These are phyloP conservation scores for Claviceps arundinis DNA, from an alignment of 2,329 filamentous ascomycete genomes.

Conservation along the genomic window DNA sequence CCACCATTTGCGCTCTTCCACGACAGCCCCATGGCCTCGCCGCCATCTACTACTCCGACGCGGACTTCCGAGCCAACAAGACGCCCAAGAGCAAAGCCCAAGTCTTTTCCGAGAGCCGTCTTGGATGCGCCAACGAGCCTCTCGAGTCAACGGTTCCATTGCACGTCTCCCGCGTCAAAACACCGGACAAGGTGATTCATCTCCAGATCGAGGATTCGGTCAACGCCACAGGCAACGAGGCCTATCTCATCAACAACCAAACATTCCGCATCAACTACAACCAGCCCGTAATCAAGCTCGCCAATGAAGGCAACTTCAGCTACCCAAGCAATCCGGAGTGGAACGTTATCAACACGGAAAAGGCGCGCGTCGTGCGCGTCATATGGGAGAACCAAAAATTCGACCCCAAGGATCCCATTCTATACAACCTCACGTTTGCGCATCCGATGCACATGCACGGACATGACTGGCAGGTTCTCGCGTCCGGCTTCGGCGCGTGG, in stretches of 20 bases:
- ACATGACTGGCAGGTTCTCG: constrained; percentile 19
- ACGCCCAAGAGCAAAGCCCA: not conserved
- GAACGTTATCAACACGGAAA: not conserved
- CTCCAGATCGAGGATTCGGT: not conserved
- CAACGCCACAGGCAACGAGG: not conserved
- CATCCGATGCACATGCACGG: constrained; percentile 26
- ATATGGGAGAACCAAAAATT: constrained; percentile 1
- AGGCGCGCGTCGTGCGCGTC: not conserved
- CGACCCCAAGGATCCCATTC: constrained; percentile 2
- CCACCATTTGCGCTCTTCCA: not conserved
- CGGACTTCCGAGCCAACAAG: not conserved
- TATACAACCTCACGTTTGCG: constrained; percentile 9
- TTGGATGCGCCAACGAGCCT: not conserved
- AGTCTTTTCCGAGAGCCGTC: not conserved
- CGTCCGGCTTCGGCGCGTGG: constrained; percentile 13
- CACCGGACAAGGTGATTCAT: not conserved
- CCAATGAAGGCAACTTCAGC: constrained; percentile 1
- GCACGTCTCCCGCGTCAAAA: not conserved
- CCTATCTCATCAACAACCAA: not conserved
- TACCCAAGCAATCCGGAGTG: not conserved
- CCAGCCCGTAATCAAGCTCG: not conserved
- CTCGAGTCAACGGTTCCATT: not conserved
- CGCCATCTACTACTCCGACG: not conserved
- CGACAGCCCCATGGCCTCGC: not conserved
- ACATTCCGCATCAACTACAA: constrained; percentile 1